Evolutionary conservation across 192 early-diverging fungal species (phyloP).

Genomic region (Mortierella alpina): DNA sequence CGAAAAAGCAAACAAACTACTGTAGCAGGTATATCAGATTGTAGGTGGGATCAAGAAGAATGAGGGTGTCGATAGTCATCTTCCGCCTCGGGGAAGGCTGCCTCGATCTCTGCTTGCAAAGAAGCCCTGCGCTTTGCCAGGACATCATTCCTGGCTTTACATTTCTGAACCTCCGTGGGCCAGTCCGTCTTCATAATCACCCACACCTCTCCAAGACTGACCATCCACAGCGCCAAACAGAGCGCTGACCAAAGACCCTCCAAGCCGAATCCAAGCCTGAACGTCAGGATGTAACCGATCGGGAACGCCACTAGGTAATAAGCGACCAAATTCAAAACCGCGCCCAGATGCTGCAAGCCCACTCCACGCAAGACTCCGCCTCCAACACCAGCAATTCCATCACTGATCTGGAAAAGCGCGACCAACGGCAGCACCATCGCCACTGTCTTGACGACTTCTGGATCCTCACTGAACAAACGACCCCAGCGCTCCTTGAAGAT

Average conservation of each 20-base stretch:
- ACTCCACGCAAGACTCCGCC: conserved; percentile 83
- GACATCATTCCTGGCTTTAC: conserved; percentile 35
- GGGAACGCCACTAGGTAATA: conserved; percentile 82
- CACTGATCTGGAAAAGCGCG: conserved; percentile 81
- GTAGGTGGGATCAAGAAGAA: too few species aligned
- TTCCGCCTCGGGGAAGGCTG: too few species aligned
- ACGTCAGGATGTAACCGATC: conserved; percentile 65
- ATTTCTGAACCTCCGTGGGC: conserved; percentile 42
- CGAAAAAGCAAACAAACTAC: too few species aligned
- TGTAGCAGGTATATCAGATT: too few species aligned
- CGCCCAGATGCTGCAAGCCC: conserved; percentile 78
- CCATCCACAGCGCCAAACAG: conserved; percentile 60
- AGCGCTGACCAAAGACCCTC: conserved; percentile 73
- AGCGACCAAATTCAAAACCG: conserved; percentile 63
- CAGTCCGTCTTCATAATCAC: conserved; percentile 55
- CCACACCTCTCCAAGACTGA: conserved; percentile 45
- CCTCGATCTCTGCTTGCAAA: too few species aligned
- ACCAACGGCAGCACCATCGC: conserved; percentile 82
- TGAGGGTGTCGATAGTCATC: too few species aligned
- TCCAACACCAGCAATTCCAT: conserved; percentile 69
- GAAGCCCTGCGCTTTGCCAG: conserved; percentile 11
- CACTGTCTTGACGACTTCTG: conserved; percentile 74
- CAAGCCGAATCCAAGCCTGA: conserved; percentile 65
- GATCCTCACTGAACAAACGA: conserved; percentile 74
- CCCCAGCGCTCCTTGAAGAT: conserved; percentile 68